Base-by-base conservation (phyloP, 2,329 filamentous ascomycete species). In the Aphanocladium album region DNA sequence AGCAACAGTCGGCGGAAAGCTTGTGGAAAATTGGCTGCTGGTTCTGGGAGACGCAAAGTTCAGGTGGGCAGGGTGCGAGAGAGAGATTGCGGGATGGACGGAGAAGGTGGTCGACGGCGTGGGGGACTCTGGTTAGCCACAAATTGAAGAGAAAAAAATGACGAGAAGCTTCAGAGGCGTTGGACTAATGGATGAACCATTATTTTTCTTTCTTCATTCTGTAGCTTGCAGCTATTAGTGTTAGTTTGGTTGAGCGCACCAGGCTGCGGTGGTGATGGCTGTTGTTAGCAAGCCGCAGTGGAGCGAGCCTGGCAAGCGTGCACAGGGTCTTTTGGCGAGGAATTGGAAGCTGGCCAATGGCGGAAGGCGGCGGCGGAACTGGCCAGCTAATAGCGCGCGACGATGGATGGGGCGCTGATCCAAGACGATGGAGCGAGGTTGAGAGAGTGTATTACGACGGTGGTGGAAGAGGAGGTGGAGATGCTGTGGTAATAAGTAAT, bases 361-460 rank as follows among this genome's bases (percentile, higher is more conserved):
- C 12, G 21, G 35, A 7, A 17, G 5, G 35, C 11, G 33, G 14
- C 17, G 19, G 25, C 30, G 19, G n/a, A 23, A 19, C 16, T 35
- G 23, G 23, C 21, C 37, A 39, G 43, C 35, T 37, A 46, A 56
- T 56, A 47, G 53, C 53, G 39, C 19, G 39, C 21, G 23, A 41
- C 23, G 41, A 56, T 56, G 41, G 53, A 56, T 56, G 53, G 53
- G 53, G 53, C 41, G 53, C 37, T 56, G 53, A 56, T 56, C 37
- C 43, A 47, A 33, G 53, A 30, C 17, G 50, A 52, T 39, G 21
- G 41, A 37, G 53, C 27, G 39, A 46, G 39, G 27, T 46, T 16
- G 25, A 27, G 51, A 16, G 53, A 23, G 12, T 5, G 41, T 17
- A 35, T 45, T 46, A 46, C 39, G 41, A 46, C 25, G 49, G 7